A percentile compares a stretch with the other conserved stretches of the same genome.
These are phyloP conservation scores for Debaryomyces singareniensis DNA, from an alignment of 1,139 yeast species.

Conservation along the genomic window DNA sequence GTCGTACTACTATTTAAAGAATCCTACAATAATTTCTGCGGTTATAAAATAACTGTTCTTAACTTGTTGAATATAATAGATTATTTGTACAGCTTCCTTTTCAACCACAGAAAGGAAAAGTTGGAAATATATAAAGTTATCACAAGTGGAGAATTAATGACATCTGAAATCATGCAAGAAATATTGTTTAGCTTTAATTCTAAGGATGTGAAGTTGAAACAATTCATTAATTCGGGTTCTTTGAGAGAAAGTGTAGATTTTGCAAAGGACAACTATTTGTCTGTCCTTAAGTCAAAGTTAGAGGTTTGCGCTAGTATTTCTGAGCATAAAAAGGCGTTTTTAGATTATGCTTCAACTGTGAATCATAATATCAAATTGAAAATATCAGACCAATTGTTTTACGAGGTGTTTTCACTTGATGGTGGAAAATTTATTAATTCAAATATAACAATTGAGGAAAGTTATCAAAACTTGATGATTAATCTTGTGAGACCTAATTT, in stretches of 20 bases:
- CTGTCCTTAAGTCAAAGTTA: neutral
- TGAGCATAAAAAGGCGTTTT: too few species aligned
- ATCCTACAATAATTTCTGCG: conserved; percentile 14
- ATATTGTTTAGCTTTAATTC: conserved; percentile 3
- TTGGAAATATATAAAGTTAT: conserved; percentile 28
- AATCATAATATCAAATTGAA: conserved; percentile 2
- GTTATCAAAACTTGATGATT: conserved; percentile 33
- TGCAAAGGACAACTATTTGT: neutral
- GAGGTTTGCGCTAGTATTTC: neutral
- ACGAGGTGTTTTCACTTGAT: conserved; percentile 32
- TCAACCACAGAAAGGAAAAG: conserved; percentile 12
- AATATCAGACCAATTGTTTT: conserved; percentile 15
- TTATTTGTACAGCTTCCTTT: conserved; percentile 8
- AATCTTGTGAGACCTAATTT: conserved; percentile 33
- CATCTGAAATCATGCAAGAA: conserved; percentile 13
- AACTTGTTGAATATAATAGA: conserved; percentile 19
- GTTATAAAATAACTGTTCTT: conserved; percentile 18
- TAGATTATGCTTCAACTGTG: neutral
- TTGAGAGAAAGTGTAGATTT: neutral
- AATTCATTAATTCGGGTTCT: neutral
- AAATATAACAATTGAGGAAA: conserved; percentile 26
- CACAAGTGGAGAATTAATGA: conserved; percentile 15
- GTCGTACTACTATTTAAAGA: conserved; percentile 13
- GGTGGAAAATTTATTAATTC: conserved; percentile 21
- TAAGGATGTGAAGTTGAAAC: neutral